Conservation (phyloP, 108 stramenopile genomes). For the Ochromonas danica region DNA sequence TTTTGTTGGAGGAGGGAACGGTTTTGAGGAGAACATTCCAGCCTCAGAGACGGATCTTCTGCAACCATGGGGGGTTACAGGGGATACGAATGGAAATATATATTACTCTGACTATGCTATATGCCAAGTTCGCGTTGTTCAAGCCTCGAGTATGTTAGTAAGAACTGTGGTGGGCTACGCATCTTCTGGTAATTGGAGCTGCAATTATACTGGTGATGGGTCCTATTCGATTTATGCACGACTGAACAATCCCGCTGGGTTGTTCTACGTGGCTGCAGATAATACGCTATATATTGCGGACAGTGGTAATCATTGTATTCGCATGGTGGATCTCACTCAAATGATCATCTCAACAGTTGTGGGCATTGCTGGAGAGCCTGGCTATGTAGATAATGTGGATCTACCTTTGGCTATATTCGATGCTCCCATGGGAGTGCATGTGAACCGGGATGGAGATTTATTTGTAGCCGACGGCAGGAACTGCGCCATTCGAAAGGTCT, state of each 20-base stretch:
- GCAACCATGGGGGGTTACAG: background rate
- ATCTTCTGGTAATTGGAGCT: background rate
- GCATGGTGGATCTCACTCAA: background rate
- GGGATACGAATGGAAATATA: background rate
- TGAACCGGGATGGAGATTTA: background rate
- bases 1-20: background rate
- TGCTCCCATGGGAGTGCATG: background rate
- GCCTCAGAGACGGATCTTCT: background rate
- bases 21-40: background rate
- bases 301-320: background rate
- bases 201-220: background rate
- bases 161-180: too few species aligned
- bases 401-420: background rate
- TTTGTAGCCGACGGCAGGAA: background rate
- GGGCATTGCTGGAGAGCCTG: background rate
- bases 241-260: background rate
- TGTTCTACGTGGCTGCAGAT: background rate
- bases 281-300: background rate
- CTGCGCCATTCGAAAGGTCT: too few species aligned
- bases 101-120: background rate
- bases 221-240: background rate
- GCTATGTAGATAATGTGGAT: background rate
- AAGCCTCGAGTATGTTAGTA: too few species aligned
- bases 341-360: background rate
- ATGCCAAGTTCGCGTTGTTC: too few species aligned